These are phyloP conservation scores for Trichocladium antarcticum DNA, from an alignment of 495 filamentous ascomycete genomes.

Conservation along the genomic window DNA sequence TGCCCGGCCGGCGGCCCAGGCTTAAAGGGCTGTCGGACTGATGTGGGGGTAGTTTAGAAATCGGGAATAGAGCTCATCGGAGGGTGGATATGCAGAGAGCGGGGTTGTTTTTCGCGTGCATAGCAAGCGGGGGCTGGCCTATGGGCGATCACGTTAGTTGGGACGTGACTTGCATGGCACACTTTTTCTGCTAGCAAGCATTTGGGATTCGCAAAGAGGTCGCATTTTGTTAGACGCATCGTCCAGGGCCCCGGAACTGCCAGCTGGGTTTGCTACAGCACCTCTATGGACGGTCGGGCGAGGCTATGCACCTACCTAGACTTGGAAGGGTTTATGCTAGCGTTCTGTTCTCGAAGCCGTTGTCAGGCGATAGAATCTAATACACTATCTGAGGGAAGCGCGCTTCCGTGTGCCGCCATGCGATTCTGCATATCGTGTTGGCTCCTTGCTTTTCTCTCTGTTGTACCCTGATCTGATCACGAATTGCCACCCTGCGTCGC, in stretches of 20 bases:
- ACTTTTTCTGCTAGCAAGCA: neutral
- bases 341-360: neutral
- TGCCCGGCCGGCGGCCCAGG: conserved; percentile 9
- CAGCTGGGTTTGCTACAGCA: neutral
- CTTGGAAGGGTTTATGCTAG: neutral
- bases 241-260: neutral
- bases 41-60: too few relatives aligned
- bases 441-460: too few relatives aligned
- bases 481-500: too few relatives aligned
- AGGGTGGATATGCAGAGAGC: neutral
- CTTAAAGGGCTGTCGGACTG: neutral
- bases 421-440: too few relatives aligned
- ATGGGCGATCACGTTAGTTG: neutral
- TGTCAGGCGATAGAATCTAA: conserved; percentile 9
- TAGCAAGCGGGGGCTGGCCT: neutral
- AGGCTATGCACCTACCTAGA: too few relatives aligned
- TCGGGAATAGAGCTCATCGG: too few relatives aligned
- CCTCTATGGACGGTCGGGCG: neutral
- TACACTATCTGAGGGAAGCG: neutral
- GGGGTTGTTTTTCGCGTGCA: neutral
- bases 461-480: too few relatives aligned
- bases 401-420: too few relatives aligned
- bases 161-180: neutral
- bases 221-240: neutral
- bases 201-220: neutral